Evolutionary conservation across 106 monocot genomes (phyloP).

Genomic region (Acorus calamus): DNA sequence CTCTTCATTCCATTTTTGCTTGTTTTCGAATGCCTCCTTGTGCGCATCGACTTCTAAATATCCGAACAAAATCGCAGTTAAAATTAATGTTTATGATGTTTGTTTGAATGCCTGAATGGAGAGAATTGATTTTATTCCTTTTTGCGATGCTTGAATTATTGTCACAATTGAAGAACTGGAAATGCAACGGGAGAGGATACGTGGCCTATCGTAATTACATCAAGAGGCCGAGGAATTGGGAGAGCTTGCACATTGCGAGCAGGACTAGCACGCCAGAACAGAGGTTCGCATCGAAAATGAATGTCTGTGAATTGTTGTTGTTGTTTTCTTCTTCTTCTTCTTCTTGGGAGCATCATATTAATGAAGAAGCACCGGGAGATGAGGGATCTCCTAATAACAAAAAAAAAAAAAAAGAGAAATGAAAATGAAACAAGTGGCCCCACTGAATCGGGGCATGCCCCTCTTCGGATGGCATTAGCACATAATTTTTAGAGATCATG

Average conservation of each 20-base stretch:
- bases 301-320: not conserved
- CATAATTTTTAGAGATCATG: too few relatives aligned
- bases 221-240: conserved; percentile 60
- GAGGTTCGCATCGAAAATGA: conserved; percentile 33
- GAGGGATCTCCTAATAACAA: too few relatives aligned
- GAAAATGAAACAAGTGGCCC: too few relatives aligned
- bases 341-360: not conserved
- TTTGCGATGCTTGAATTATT: not conserved
- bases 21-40: not conserved
- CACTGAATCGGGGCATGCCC: too few relatives aligned
- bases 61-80: too few relatives aligned
- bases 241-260: conserved; percentile 25
- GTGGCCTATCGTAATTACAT: conserved; percentile 76
- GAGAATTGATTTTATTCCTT: not conserved
- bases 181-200: conserved; percentile 79
- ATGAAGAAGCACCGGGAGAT: too few relatives aligned
- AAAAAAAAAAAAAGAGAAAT: too few relatives aligned
- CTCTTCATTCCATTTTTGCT: not conserved
- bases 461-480: too few relatives aligned
- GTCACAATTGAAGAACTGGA: conserved; percentile 61
- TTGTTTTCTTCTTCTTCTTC: not conserved
- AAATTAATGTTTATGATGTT: too few relatives aligned
- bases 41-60: too few relatives aligned
- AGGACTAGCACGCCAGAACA: conserved; percentile 48
- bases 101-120: not conserved